Conservation (phyloP, 2,329 filamentous ascomycete species). For the Fusarium newnesense region DNA sequence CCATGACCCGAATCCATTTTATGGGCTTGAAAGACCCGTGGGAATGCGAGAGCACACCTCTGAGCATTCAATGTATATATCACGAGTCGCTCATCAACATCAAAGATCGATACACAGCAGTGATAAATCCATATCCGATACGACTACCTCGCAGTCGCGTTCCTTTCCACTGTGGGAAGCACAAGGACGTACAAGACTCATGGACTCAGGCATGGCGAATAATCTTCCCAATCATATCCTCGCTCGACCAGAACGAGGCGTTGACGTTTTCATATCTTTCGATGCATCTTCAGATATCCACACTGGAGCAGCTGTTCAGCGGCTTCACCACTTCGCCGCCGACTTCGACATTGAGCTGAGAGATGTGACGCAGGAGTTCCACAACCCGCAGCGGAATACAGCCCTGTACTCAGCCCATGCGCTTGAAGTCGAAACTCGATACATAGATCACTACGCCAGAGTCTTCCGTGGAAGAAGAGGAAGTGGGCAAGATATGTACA, state of each 20-base stretch:
- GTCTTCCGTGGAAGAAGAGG: no score
- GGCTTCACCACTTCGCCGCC: conserved; percentile 34
- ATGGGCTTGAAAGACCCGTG: conserved; percentile 19
- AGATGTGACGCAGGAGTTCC: neutral
- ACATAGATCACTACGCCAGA: conserved; percentile 15
- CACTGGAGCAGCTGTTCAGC: conserved; percentile 22
- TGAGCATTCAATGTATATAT: neutral
- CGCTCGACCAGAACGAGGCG: conserved; percentile 18
- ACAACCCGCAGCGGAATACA: rapidly evolving
- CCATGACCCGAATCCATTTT: conserved; percentile 40
- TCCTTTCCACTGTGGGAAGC: conserved; percentile 24
- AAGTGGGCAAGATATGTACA: conserved; percentile 7
- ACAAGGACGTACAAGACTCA: conserved; percentile 29
- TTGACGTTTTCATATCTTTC: conserved; percentile 33
- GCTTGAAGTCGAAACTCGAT: neutral
- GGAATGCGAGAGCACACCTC: neutral
- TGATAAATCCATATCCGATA: rapidly evolving
- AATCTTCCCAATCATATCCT: conserved; percentile 38
- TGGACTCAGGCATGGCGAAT: conserved; percentile 41
- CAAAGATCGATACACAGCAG: rapidly evolving
- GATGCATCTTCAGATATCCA: conserved; percentile 38
- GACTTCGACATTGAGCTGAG: conserved; percentile 27
- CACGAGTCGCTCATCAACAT: rapidly evolving
- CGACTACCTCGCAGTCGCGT: rapidly evolving
- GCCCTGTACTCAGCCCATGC: rapidly evolving